Percentiles rank a stretch among this genome's conserved stretches.
Evolutionary conservation across 768 basidiomycete genomes (phyloP).

Genomic region (Agaricus blazei): DNA sequence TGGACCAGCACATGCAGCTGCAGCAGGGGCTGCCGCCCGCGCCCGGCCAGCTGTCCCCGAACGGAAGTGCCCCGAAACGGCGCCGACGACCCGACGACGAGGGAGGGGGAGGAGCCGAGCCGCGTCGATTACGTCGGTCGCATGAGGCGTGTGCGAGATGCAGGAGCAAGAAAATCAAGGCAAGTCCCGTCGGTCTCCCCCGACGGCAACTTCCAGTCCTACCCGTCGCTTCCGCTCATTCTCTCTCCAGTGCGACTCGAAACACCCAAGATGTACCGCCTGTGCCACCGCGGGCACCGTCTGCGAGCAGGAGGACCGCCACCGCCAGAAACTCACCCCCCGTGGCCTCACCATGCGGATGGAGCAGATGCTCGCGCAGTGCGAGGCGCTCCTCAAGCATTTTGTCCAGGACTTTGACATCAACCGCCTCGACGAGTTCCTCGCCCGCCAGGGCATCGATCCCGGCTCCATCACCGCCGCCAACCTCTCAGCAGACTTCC

Average conservation of each 20-base stretch:
- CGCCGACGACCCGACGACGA: slow-evolving; percentile 61
- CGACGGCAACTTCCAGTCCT: slow-evolving; percentile 80
- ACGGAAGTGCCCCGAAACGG: slow-evolving; percentile 37
- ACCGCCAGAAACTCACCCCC: slow-evolving; percentile 81
- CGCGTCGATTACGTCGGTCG: slow-evolving; percentile 77
- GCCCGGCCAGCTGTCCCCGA: slow-evolving; percentile 22
- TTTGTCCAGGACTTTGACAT: slow-evolving; percentile 65
- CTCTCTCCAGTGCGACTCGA: slow-evolving; percentile 75
- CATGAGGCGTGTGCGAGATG: slow-evolving; percentile 92
- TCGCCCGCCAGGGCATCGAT: slow-evolving; percentile 66
- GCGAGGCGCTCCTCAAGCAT: slow-evolving; percentile 73
- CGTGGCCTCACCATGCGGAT: slow-evolving; percentile 79
- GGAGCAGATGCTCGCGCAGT: slow-evolving; percentile 76
- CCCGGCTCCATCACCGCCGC: slow-evolving; percentile 22
- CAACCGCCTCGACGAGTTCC: slow-evolving; percentile 58
- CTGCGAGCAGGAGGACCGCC: slow-evolving; percentile 86
- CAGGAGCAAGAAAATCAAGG: slow-evolving; percentile 97
- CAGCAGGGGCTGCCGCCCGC: slow-evolving; percentile 30
- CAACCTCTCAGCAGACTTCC: slow-evolving; percentile 23
- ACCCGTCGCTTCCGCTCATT: slow-evolving; percentile 30
- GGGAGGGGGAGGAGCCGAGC: slow-evolving; percentile 54
- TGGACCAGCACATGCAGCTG: slow-evolving; percentile 56
- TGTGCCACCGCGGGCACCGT: slow-evolving; percentile 74
- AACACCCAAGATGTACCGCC: slow-evolving; percentile 82
- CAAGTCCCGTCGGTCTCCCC: slow-evolving; percentile 63